A percentile compares a stretch with the other conserved stretches of the same genome.
Conservation (phyloP, 495 filamentous ascomycete genomes). For the Podospora didyma region DNA sequence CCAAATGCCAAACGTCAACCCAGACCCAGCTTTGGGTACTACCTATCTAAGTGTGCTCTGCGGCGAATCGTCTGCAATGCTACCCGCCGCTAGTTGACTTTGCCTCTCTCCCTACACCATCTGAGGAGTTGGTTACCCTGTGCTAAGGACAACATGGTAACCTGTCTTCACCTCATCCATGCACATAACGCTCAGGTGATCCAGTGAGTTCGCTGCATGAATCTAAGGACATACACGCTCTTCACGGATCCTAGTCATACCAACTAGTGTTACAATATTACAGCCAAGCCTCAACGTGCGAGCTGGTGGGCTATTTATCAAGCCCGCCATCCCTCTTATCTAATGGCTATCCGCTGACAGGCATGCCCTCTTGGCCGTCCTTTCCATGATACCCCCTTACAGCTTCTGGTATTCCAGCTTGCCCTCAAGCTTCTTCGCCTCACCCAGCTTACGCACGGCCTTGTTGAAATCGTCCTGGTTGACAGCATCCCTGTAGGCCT, state of each 20-base stretch:
- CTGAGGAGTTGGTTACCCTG: too few relatives aligned
- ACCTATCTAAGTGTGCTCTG: too few relatives aligned
- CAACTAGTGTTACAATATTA: conserved; percentile 22
- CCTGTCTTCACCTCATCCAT: too few relatives aligned
- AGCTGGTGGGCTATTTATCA: background rate
- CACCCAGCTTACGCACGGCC: conserved; percentile 92
- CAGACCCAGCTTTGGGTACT: too few relatives aligned
- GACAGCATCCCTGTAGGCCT: conserved; percentile 90
- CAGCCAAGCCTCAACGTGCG: conserved; percentile 6
- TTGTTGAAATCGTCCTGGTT: conserved; percentile 99
- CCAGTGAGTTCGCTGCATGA: too few relatives aligned
- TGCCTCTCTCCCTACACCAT: too few relatives aligned
- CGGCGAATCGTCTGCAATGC: too few relatives aligned
- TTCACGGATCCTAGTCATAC: background rate
- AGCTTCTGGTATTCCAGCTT: conserved; percentile 98
- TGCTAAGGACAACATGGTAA: too few relatives aligned
- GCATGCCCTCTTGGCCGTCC: background rate
- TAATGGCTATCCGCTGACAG: background rate
- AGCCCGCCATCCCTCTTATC: background rate
- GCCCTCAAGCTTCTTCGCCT: conserved; percentile 97
- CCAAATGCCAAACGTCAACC: too few relatives aligned
- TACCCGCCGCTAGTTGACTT: too few relatives aligned
- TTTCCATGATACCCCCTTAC: conserved; percentile 37
- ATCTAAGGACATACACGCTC: too few relatives aligned
- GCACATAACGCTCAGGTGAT: too few relatives aligned